Evolutionary conservation across 768 basidiomycete species (phyloP), one percentile per base, ranked within the genome.

Genomic region (Glaciozyma antarctica): DNA sequence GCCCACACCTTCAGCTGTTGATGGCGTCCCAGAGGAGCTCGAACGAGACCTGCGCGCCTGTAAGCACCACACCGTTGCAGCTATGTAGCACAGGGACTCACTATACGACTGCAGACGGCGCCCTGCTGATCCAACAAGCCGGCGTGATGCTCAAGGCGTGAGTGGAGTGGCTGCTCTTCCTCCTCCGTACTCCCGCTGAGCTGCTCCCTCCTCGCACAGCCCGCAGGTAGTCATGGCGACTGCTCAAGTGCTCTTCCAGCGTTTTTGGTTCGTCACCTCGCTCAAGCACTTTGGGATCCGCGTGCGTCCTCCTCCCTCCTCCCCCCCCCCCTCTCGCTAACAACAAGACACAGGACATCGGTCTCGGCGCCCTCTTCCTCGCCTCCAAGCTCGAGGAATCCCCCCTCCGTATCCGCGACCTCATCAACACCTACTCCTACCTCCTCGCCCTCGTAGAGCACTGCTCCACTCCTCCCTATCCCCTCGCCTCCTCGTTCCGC

Each of bases 211-310:
- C 56, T 26, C 30, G 1, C 9, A 12, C 62, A 80, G 79, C n/a
- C 95, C 97, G 70, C 95, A 99, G 75, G 93, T 95, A 34, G 93
- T 93, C 19, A 88, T 97, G 60, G 91, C 95, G 9, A 90, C 93
- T 1, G 95, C 95, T 0, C 93, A 97, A 75, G 90, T 98, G 41
- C 79, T 99, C 2, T 94, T 93, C 75, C 95, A 99, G 68, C 81
- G 94, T 43, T 99, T 99, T 80, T 98, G 88, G 88, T 98, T 84
- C 77, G 88, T 94, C 22, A 86, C 87, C 6, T 94, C 91, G 12
- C 85, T 99, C 85, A 88, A 88, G 75, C 88, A 92, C 62, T 99
- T 92, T 77, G 87, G 92, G 28, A 86, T 97, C 64, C 88, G 86
- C 71, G 93, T 95, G 73, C 76, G 89, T 79, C 28, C 48, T 28